phyloP scores from a whole-genome alignment of 2,329 filamentous ascomycete genomes.

The Beauveria rudraprayagi region DNA sequence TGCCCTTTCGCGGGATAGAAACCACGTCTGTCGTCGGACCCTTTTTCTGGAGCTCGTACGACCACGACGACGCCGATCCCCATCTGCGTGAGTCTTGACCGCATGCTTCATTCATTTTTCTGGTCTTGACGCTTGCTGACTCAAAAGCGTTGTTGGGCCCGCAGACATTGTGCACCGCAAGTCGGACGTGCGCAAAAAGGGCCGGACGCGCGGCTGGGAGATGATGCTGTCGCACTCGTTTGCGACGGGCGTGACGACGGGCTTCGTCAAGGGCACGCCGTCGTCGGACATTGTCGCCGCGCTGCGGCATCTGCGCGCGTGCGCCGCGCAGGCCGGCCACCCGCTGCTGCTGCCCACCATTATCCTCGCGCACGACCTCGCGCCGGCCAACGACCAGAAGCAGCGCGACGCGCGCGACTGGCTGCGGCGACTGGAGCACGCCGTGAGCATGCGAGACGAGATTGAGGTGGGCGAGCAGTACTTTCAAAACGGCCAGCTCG shows the following conservation, averaged over 20 bases:
- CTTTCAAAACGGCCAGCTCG: constrained; percentile 42
- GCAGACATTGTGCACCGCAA: constrained; percentile 56
- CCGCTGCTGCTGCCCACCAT: constrained; percentile 52
- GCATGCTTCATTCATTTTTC: neutral
- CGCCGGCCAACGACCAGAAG: constrained; percentile 47
- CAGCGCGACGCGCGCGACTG: constrained; percentile 56
- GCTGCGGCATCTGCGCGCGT: constrained; percentile 42
- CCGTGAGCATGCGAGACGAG: constrained; percentile 52
- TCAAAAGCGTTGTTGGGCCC: no score
- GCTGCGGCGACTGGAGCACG: constrained; percentile 53
- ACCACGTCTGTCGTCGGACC: constrained; percentile 51
- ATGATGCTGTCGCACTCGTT: constrained; percentile 53
- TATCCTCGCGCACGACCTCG: constrained; percentile 51
- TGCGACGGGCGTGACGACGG: constrained; percentile 46
- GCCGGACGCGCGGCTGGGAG: constrained; percentile 56
- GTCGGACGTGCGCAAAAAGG: constrained; percentile 58
- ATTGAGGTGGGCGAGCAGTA: constrained; percentile 49
- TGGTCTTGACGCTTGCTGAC: neutral
- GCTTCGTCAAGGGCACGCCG: constrained; percentile 53
- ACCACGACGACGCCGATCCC: constrained; percentile 48
- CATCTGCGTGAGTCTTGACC: constrained; percentile 41
- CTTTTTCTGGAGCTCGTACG: constrained; percentile 53
- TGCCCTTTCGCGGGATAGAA: constrained; percentile 52
- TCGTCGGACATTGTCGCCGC: constrained; percentile 44
- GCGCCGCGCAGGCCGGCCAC: constrained; percentile 43